Evolutionary conservation across 768 basidiomycete genomes (phyloP).

Genomic region (Phylloporus arenicola): DNA sequence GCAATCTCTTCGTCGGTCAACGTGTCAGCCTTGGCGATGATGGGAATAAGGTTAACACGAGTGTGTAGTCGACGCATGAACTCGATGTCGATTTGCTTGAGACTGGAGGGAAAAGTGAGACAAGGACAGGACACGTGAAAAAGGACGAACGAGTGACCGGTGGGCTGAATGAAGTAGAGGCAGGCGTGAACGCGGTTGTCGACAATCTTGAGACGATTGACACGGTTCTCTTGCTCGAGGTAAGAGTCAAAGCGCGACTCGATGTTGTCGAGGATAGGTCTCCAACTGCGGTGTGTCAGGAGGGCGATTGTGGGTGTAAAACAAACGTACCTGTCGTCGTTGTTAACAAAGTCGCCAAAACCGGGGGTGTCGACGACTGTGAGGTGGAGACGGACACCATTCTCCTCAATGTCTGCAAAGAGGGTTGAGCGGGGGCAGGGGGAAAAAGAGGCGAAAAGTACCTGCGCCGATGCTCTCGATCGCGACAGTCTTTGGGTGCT

Average conservation of each 20-base stretch:
- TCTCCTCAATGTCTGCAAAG: conserved; percentile 92
- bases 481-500: conserved; percentile 87
- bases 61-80: conserved; percentile 98
- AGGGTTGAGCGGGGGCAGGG: conserved; percentile 10
- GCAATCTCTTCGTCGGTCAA: conserved; percentile 93
- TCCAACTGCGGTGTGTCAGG: conserved; percentile 64
- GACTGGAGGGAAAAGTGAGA: conserved; percentile 39
- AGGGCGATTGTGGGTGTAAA: conserved; percentile 9
- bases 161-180: conserved; percentile 98
- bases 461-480: conserved; percentile 99
- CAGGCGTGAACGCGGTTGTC: conserved; percentile 99
- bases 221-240: conserved; percentile 97
- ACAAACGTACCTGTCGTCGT: conserved; percentile 80
- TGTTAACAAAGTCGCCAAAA: conserved; percentile 99
- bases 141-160: conserved; percentile 86
- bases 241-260: conserved; percentile 97
- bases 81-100: conserved; percentile 98
- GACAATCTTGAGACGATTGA: conserved; percentile 87
- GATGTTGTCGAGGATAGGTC: conserved; percentile 96
- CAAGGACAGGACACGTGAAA: too few species aligned
- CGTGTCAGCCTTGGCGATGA: conserved; percentile 98
- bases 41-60: conserved; percentile 96
- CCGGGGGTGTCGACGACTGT: conserved; percentile 99
- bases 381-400: conserved; percentile 89
- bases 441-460: conserved; percentile 29